Conservation (phyloP, 495 filamentous ascomycete species). For the Neurospora cerealis region DNA sequence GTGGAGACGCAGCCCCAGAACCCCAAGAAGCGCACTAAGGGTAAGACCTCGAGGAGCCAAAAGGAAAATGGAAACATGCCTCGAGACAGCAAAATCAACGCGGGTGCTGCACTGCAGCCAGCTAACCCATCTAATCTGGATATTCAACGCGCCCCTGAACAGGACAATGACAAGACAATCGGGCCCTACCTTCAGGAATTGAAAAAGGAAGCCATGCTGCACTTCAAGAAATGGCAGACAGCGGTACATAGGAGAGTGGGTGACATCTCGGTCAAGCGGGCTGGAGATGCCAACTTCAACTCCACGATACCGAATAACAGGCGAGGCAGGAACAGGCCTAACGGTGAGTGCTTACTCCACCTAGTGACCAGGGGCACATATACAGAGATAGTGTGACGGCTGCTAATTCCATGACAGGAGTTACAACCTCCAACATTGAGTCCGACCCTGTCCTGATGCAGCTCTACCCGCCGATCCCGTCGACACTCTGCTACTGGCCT, state of each 20-base stretch:
- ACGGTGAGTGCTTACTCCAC: conserved; percentile 2
- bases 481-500: conserved; percentile 28
- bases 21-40: not conserved
- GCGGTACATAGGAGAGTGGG: conserved; percentile 25
- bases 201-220: conserved; percentile 30
- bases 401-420: conserved; percentile 15
- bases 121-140: not conserved
- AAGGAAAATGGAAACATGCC: conserved; percentile 18
- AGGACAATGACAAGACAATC: conserved; percentile 12
- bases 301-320: conserved; percentile 2
- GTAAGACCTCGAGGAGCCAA: not conserved
- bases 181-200: conserved; percentile 30
- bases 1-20: conserved; percentile 8
- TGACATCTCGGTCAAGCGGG: conserved; percentile 30
- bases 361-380: not conserved
- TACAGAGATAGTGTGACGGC: not conserved
- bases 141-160: not conserved
- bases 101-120: not conserved
- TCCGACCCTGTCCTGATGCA: conserved; percentile 27
- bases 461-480: conserved; percentile 36
- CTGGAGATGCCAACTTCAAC: conserved; percentile 8
- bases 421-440: conserved; percentile 21
- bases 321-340: conserved; percentile 4
- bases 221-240: conserved; percentile 37
- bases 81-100: conserved; percentile 5